These are phyloP conservation scores for Yarrowia sp. DNA, from an alignment of 805 yeast genomes.

Conservation along the genomic window DNA sequence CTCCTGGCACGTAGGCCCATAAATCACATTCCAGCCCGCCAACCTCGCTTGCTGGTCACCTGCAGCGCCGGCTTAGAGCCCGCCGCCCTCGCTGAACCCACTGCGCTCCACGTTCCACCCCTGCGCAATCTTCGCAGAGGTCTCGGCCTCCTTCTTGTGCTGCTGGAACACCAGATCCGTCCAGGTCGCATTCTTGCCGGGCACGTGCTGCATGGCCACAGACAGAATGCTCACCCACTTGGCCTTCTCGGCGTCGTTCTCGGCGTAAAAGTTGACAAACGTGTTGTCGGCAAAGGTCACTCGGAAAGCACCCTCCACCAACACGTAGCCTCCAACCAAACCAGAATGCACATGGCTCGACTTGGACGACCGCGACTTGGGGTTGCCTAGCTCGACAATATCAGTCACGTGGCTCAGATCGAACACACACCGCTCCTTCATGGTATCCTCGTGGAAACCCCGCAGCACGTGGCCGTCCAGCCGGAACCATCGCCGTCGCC, in stretches of 20 bases:
- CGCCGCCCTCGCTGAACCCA: slow-evolving; percentile 10
- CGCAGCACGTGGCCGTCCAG: slow-evolving; percentile 66
- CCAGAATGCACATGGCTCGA: slow-evolving; percentile 49
- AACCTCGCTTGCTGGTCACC: too few species aligned
- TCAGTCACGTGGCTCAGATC: slow-evolving; percentile 66
- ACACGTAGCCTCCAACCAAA: slow-evolving; percentile 30
- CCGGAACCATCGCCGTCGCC: slow-evolving; percentile 72
- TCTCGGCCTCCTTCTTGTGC: slow-evolving; percentile 16
- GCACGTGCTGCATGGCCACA: slow-evolving; percentile 23
- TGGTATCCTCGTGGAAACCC: slow-evolving; percentile 65
- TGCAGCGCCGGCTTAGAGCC: too few species aligned
- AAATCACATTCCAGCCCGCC: background rate
- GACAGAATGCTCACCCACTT: slow-evolving; percentile 60
- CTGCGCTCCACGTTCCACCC: slow-evolving; percentile 15
- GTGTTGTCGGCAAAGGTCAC: slow-evolving; percentile 76
- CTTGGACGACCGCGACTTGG: slow-evolving; percentile 33
- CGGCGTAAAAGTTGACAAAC: slow-evolving; percentile 77
- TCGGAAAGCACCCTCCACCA: slow-evolving; percentile 64
- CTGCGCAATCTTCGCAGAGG: background rate
- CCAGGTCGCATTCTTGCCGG: slow-evolving; percentile 21
- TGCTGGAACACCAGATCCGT: slow-evolving; percentile 15
- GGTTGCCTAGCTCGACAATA: slow-evolving; percentile 38
- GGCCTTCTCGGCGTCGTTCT: slow-evolving; percentile 54
- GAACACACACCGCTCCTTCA: slow-evolving; percentile 61
- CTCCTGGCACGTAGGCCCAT: background rate